Evolutionary conservation across 2,329 filamentous ascomycete genomes (phyloP).

Genomic region (Cladosporium austrohemisphaericum): DNA sequence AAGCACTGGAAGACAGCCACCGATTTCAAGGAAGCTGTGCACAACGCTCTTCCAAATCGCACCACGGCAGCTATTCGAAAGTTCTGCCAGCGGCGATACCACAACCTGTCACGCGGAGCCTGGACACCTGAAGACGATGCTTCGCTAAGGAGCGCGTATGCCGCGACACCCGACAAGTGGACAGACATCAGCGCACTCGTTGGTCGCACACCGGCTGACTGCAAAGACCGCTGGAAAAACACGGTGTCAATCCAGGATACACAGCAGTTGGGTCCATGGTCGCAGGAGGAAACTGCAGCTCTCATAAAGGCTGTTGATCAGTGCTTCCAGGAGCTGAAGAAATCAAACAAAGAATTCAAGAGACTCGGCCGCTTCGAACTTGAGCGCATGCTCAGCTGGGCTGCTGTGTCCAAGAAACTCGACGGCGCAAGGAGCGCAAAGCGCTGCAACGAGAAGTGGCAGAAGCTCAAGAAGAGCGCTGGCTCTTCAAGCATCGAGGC

Average conservation of each 20-base stretch:
- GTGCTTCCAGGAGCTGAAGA: conserved; percentile 49
- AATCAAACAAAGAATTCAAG: conserved; percentile 32
- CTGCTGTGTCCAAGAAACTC: conserved; percentile 60
- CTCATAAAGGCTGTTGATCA: conserved; percentile 49
- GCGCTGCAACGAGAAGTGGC: conserved; percentile 68
- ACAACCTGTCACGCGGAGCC: conserved; percentile 57
- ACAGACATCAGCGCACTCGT: conserved; percentile 58
- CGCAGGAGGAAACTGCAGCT: conserved; percentile 52
- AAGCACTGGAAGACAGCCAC: conserved; percentile 31
- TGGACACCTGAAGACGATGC: conserved; percentile 61
- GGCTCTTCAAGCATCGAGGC: background rate
- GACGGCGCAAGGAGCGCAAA: conserved; percentile 58
- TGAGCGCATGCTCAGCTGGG: conserved; percentile 62
- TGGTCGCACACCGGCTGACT: conserved; percentile 62
- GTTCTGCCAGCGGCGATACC: conserved; percentile 58
- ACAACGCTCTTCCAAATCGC: conserved; percentile 33
- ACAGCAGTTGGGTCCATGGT: conserved; percentile 56
- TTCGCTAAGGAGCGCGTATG: conserved; percentile 47
- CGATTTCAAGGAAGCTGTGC: conserved; percentile 28
- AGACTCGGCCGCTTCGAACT: conserved; percentile 41
- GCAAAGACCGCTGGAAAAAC: conserved; percentile 68
- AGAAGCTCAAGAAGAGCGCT: conserved; percentile 37
- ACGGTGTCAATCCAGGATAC: conserved; percentile 58
- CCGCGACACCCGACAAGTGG: conserved; percentile 56
- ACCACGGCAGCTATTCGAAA: conserved; percentile 34